Evolutionary conservation across 2,329 filamentous ascomycete genomes (phyloP), one percentile per base, ranked within the genome.

Genomic region (Neonectria sp.): DNA sequence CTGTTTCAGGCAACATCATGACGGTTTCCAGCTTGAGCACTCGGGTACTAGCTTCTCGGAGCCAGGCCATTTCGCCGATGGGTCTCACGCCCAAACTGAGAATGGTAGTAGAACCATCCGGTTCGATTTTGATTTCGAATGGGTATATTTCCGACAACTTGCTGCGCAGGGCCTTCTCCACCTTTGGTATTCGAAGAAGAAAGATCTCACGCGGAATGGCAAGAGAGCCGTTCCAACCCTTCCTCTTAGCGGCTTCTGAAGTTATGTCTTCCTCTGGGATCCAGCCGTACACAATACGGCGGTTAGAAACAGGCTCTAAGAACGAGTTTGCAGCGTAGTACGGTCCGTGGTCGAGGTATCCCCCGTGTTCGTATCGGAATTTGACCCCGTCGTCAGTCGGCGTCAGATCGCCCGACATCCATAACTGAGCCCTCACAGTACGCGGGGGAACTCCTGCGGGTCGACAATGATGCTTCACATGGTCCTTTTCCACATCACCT

Each of bases 211-310:
- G 77, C 2, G 84, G 84, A 27, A 86, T 60, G 3, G 83, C 83
- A 17, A 86, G 76, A 60, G 80, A 71, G 2, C 85, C 84, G 53
- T 82, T 86, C 84, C 85, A 87, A n/a, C 82, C 82, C 71, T 86
- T 83, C 3, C 72, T 69, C 67, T 82, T 78, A 4, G 82, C 79
- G 21, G 80, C 65, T 4, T 76, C 70, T 64, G 84, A 77, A 1
- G 83, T 77, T 3, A 86, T 69, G 66, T 85, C 83, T 49, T 87
- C 85, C 72, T 87, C 85, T 1, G 79, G 81, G 31, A 87, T 79
- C 85, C 85, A 87, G 33, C 84, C 84, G 69, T 79, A 85, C 6
- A 83, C 76, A 12, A 86, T 77, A 8, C 80, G 77, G 40, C 77
- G 77, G 0, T 75, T 68, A 0, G 82, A 79, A 25, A 78, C 71